Base-by-base conservation (phyloP, 2,329 filamentous ascomycete species). In the Simplicillium aogashimaense region DNA sequence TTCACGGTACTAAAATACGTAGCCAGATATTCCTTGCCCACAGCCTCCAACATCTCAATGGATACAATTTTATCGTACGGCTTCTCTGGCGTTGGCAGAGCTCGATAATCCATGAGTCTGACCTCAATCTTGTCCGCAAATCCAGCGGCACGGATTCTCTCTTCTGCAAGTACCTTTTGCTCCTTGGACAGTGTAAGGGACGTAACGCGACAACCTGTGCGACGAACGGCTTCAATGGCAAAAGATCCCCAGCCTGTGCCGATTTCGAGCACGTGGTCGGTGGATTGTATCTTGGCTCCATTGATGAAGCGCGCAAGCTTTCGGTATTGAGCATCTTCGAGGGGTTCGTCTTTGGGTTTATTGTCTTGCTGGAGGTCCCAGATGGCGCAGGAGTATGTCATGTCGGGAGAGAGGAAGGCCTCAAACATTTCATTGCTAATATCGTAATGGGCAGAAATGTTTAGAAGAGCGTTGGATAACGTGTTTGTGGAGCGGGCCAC, bases 1-100 rank as follows among this genome's bases (percentile, higher is more conserved):
- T 85, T 65, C 38, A 87, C 67, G 47, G 73, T 76, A 14, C 65
- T 60, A 53, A 87, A 87, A 53, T 86, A 87, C 2, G 73, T 80
- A 15, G 69, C 65, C 28, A 87, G 58, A 48, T 76, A 86, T 52
- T 83, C 78, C 38, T 71, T 65, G 3, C 83, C 83, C 0, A 86
- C 83, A 2, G 79, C 79, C 61, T 87, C 83, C 16, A 86, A 64
- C 83, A 87, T 87, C 54, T 87, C 83, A 43, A 86, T 84, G 4
- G 79, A 84, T 7, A 86, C 69, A 7, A 86, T 67, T 54, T 85
- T 85, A 58, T 87, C 83, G 48, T 77, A 87, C 0, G 65, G 62
- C 1, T 58, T 63, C 35, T 65, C 63, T 0, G 76, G 73, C 0
- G 69, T 54, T 1, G 74, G 67, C 4, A 85, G 59, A 18, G 69